Conservation (phyloP, 1,284 basidiomycete genomes). For the Leccinum pallidistipes region DNA sequence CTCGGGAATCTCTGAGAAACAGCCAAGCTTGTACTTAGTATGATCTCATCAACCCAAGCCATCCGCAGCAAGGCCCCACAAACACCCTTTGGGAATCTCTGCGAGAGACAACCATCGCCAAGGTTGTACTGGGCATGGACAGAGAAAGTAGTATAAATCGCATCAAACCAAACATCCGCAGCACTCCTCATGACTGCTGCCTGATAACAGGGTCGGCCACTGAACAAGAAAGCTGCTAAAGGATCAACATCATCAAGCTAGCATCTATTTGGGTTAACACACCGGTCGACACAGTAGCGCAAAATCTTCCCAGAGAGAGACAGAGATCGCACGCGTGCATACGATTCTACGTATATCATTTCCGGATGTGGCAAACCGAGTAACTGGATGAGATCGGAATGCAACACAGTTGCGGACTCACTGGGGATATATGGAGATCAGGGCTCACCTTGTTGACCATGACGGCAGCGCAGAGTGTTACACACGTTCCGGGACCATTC, state of each 20-base stretch:
- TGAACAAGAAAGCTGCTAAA: constrained; percentile 76
- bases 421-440: constrained; percentile 1
- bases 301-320: constrained; percentile 88
- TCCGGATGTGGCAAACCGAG: constrained; percentile 72
- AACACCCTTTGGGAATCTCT: constrained; percentile 1
- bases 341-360: constrained; percentile 92
- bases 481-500: constrained; percentile 96
- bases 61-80: constrained; percentile 37
- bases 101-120: background rate
- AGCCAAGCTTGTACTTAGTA: background rate
- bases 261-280: constrained; percentile 24
- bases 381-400: constrained; percentile 49
- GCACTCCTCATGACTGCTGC: constrained; percentile 47
- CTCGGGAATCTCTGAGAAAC: background rate
- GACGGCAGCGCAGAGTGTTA: constrained; percentile 73
- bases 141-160: background rate
- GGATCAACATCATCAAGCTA: constrained; percentile 3
- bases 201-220: constrained; percentile 66
- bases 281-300: constrained; percentile 80
- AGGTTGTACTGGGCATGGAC: background rate
- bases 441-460: constrained; percentile 74
- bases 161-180: constrained; percentile 66
- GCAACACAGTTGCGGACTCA: constrained; percentile 5
- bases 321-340: constrained; percentile 83
- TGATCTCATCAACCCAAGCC: constrained; percentile 58